Conservation (phyloP, 139 green algal genomes). For the Picochlorum sp. region DNA sequence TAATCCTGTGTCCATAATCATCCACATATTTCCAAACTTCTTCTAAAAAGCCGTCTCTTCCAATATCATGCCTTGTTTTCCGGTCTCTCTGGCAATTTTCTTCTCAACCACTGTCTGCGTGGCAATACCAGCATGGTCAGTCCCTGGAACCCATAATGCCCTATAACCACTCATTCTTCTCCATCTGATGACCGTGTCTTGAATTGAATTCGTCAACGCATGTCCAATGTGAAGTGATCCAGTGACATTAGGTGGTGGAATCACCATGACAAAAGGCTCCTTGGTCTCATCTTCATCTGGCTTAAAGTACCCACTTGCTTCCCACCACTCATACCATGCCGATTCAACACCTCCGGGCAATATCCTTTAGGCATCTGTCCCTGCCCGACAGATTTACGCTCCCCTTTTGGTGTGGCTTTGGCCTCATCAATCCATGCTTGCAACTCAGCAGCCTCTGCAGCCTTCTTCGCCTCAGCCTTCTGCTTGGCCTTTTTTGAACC, state of each 20-base stretch:
- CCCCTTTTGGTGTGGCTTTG: constrained; percentile 56
- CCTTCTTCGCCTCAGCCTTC: constrained; percentile 78
- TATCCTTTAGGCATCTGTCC: constrained; percentile 78
- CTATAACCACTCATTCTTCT: constrained; percentile 90
- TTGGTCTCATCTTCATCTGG: constrained; percentile 39
- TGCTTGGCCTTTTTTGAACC: constrained; percentile 58
- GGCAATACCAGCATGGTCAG: constrained; percentile 89
- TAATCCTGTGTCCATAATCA: constrained; percentile 82
- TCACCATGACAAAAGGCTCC: constrained; percentile 90
- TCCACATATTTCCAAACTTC: constrained; percentile 83
- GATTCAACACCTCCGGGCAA: constrained; percentile 64
- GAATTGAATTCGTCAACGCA: constrained; percentile 45
- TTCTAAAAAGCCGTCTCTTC: constrained; percentile 83
- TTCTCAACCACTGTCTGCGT: constrained; percentile 97
- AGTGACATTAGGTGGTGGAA: constrained; percentile 97
- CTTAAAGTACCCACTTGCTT: constrained; percentile 85
- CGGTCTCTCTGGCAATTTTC: constrained; percentile 73
- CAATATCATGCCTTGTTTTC: constrained; percentile 88
- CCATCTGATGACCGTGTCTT: constrained; percentile 63
- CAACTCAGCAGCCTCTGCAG: constrained; percentile 62
- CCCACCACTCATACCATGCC: constrained; percentile 78
- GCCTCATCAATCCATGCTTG: constrained; percentile 42
- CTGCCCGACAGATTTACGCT: constrained; percentile 71
- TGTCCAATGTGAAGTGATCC: constrained; percentile 96
- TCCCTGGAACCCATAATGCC: constrained; percentile 90